phyloP scores from a whole-genome alignment of 2,329 filamentous ascomycete genomes.

The Huntiella moniliformis region DNA sequence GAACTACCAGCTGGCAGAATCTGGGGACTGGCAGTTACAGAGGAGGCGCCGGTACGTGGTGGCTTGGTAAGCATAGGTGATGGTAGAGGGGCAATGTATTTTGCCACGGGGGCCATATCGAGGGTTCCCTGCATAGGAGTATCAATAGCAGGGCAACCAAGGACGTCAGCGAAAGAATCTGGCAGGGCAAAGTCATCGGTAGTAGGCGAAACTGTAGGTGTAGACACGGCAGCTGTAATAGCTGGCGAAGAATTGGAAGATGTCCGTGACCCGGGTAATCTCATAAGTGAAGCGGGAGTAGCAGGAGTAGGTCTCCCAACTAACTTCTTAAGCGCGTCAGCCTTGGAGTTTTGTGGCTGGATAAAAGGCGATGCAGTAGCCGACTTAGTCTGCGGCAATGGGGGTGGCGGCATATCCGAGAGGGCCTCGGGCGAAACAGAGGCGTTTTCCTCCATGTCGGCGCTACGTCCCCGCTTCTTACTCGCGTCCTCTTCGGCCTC shows the following conservation, averaged over 20 bases:
- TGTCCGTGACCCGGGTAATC: constrained; percentile 26
- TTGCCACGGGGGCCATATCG: constrained; percentile 21
- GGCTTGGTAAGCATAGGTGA: constrained; percentile 29
- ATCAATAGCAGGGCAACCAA: constrained; percentile 18
- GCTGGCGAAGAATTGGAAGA: constrained; percentile 25
- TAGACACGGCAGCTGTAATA: constrained; percentile 5
- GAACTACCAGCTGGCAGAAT: constrained; percentile 32
- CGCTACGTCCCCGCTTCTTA: constrained; percentile 19
- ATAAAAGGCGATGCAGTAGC: constrained; percentile 51
- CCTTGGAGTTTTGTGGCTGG: constrained; percentile 28
- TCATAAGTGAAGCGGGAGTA: constrained; percentile 79
- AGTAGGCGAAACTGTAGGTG: background rate
- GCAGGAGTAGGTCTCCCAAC: constrained; percentile 31
- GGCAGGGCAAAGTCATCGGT: constrained; percentile 40
- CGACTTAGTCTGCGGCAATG: constrained; percentile 46
- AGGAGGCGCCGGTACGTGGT: constrained; percentile 19
- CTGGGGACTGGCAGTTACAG: constrained; percentile 50
- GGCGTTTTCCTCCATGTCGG: constrained; percentile 43
- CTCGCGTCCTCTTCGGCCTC: constrained; percentile 27
- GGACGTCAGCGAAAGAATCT: constrained; percentile 36
- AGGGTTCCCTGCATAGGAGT: constrained; percentile 1
- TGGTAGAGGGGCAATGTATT: constrained; percentile 25
- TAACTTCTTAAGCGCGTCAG: constrained; percentile 12
- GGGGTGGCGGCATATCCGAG: constrained; percentile 48
- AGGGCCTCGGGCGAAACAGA: constrained; percentile 46